Conservation (phyloP, 371 early-diverging fungal species). For the Nosema muscidifuracis region DNA sequence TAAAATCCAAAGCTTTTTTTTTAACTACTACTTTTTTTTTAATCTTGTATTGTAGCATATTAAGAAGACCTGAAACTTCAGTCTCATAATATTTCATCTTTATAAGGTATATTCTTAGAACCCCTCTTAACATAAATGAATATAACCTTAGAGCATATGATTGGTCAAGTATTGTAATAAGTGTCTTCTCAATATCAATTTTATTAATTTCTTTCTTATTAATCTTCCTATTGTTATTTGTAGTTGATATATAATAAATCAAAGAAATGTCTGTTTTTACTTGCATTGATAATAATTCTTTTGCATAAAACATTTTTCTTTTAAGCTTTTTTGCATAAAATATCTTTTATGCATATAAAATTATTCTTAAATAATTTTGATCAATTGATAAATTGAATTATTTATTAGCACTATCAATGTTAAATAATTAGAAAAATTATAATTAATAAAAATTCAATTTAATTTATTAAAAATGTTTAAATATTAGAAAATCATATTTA, state of each 20-base stretch:
- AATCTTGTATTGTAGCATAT: neutral
- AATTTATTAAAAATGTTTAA: too few relatives aligned
- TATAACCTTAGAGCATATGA: slow-evolving; percentile 30
- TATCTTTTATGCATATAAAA: too few relatives aligned
- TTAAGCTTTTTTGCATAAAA: slow-evolving; percentile 8
- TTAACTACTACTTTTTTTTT: neutral
- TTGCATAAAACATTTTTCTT: slow-evolving; percentile 34
- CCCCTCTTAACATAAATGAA: slow-evolving; percentile 22
- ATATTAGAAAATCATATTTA: too few relatives aligned
- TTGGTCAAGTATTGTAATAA: neutral
- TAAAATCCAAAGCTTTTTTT: neutral
- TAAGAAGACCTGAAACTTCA: neutral
- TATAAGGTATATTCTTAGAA: slow-evolving; percentile 5
- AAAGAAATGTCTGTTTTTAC: slow-evolving; percentile 14
- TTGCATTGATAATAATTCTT: slow-evolving; percentile 20
- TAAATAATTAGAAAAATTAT: too few relatives aligned
- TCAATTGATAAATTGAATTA: too few relatives aligned
- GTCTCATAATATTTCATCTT: slow-evolving; percentile 7
- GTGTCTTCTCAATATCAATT: neutral
- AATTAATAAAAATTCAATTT: too few relatives aligned
- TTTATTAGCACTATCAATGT: too few relatives aligned
- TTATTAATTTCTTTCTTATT: neutral
- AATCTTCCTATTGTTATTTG: neutral
- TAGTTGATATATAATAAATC: slow-evolving; percentile 26
- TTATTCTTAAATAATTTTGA: too few relatives aligned